Conservation (phyloP, 2,329 filamentous ascomycete species). For the Alternaria brassicae region DNA sequence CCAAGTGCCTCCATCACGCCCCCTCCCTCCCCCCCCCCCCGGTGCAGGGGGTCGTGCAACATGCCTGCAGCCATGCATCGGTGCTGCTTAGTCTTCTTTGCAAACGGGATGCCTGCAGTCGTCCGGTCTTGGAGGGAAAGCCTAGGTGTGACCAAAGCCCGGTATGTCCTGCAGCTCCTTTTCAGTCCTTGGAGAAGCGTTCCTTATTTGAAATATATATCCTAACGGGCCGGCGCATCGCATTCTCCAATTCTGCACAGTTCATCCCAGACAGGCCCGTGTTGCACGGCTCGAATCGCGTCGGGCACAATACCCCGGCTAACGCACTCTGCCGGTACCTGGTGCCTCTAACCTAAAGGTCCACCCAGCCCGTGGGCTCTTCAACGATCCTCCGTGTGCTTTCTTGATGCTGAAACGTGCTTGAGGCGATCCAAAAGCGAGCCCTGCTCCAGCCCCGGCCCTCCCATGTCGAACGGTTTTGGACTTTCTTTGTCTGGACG, state of each 20-base stretch:
- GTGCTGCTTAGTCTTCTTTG: constrained; percentile 23
- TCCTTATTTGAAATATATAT: constrained; percentile 8
- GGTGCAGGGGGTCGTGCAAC: constrained; percentile 29
- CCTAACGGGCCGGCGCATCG: constrained; percentile 17
- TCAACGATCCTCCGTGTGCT: constrained; percentile 35
- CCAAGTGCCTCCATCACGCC: constrained; percentile 17
- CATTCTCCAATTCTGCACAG: constrained; percentile 16
- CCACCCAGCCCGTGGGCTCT: constrained; percentile 34
- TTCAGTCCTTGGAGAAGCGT: constrained; percentile 13
- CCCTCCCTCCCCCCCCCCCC: too few species aligned
- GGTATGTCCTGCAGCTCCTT: constrained; percentile 10
- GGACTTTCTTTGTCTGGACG: constrained; percentile 43
- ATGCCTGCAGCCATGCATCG: constrained; percentile 25
- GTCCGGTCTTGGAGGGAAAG: constrained; percentile 7
- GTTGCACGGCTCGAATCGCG: constrained; percentile 30
- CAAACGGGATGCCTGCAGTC: constrained; percentile 27
- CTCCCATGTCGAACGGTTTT: constrained; percentile 49
- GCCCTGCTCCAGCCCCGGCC: constrained; percentile 35
- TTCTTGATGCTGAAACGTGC: constrained; percentile 51
- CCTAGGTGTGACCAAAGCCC: constrained; percentile 4
- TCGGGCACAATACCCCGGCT: constrained; percentile 32
- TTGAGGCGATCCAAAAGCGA: constrained; percentile 49
- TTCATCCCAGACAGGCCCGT: constrained; percentile 22
- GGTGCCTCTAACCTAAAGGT: constrained; percentile 35
- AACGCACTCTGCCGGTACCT: constrained; percentile 37